Percentiles rank a stretch among this genome's conserved stretches.
These are phyloP conservation scores for Platanthera guangdongensis DNA, from an alignment of 106 monocot species.

Conservation along the genomic window DNA sequence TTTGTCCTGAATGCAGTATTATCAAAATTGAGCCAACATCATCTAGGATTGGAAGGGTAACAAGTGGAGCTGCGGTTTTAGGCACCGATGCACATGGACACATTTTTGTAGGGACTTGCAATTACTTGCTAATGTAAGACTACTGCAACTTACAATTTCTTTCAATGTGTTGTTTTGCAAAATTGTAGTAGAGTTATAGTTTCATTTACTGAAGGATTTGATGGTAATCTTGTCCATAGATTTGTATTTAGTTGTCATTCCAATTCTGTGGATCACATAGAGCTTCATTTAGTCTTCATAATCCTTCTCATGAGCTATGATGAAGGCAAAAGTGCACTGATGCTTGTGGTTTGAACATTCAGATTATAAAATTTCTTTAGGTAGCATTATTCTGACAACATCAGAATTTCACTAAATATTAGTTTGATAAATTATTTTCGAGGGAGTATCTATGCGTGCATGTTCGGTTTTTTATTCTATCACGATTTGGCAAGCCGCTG, in stretches of 20 bases:
- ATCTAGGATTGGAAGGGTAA: constrained; percentile 48
- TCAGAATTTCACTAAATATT: not conserved
- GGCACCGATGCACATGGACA: constrained; percentile 57
- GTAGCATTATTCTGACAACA: not conserved
- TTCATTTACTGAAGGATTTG: not conserved
- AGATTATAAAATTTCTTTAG: not conserved
- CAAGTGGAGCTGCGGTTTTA: constrained; percentile 64
- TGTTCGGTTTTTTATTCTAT: not conserved
- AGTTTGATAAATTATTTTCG: not conserved
- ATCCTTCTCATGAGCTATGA: not conserved
- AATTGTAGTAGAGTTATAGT: not conserved
- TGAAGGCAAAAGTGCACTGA: not conserved
- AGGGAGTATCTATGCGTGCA: not conserved
- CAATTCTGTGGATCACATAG: no score
- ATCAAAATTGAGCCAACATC: constrained; percentile 29
- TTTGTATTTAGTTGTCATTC: no score
- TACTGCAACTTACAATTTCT: not conserved
- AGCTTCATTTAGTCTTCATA: no score
- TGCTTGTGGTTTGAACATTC: not conserved
- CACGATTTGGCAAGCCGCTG: no score
- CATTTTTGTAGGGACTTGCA: constrained; percentile 69
- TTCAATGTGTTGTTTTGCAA: not conserved
- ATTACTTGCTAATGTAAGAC: constrained; percentile 89
- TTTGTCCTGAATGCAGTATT: constrained; percentile 70
- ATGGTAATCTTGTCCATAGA: not conserved